Evolutionary conservation across 805 yeast genomes (phyloP).

Genomic region (Starmerella sirachaensis): DNA sequence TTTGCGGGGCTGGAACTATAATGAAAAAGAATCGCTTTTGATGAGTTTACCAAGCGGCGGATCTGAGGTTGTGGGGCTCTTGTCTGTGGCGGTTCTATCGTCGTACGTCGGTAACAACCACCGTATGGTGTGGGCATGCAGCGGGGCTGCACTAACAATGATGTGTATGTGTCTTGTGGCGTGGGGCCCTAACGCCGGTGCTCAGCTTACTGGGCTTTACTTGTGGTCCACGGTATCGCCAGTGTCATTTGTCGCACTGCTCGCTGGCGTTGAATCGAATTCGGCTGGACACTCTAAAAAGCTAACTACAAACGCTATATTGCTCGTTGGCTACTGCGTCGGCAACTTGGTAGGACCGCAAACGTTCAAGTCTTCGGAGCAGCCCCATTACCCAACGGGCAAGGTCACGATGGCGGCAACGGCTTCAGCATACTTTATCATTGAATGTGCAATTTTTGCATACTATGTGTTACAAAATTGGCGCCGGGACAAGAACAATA

Average conservation of each 20-base stretch:
- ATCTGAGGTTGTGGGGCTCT: slow-evolving; percentile 27
- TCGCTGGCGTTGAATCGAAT: slow-evolving; percentile 33
- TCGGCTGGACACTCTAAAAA: slow-evolving; percentile 50
- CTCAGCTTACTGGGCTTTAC: slow-evolving; percentile 18
- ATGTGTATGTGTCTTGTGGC: slow-evolving; percentile 17
- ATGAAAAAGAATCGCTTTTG: slow-evolving; percentile 31
- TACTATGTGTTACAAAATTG: slow-evolving; percentile 7
- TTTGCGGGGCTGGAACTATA: slow-evolving; percentile 35
- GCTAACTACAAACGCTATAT: slow-evolving; percentile 35
- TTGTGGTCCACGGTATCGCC: slow-evolving; percentile 11
- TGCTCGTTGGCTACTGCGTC: slow-evolving; percentile 39
- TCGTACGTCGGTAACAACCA: slow-evolving; percentile 2
- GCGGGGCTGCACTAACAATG: slow-evolving; percentile 7
- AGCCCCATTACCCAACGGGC: slow-evolving; percentile 50
- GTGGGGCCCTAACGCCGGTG: slow-evolving; percentile 18
- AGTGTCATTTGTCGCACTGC: slow-evolving; percentile 11
- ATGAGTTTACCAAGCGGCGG: slow-evolving; percentile 38
- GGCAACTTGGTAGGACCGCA: slow-evolving; percentile 52
- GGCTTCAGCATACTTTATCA: slow-evolving; percentile 19
- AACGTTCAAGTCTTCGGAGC: slow-evolving; percentile 44
- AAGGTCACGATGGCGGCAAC: slow-evolving; percentile 48
- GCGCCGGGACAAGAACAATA: slow-evolving; percentile 12
- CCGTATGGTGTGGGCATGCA: slow-evolving; percentile 13
- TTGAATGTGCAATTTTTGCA: slow-evolving; percentile 2
- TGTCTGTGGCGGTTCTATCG: slow-evolving; percentile 11